These are phyloP conservation scores for Suillus placidus DNA, from an alignment of 768 basidiomycete genomes.

Conservation along the genomic window DNA sequence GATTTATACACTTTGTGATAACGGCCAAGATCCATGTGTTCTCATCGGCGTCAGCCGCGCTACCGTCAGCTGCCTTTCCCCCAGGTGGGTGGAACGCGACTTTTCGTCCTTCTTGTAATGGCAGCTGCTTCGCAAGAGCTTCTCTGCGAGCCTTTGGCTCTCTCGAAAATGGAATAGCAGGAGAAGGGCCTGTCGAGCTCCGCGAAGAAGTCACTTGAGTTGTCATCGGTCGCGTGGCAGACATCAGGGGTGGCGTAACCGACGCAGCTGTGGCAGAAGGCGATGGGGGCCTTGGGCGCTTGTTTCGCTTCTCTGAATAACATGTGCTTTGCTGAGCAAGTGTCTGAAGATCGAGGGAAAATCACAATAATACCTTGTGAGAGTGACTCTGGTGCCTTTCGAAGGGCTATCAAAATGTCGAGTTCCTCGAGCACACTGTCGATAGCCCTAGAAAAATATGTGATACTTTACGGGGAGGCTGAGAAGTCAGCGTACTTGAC, in stretches of 20 bases:
- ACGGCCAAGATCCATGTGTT: slow-evolving; percentile 80
- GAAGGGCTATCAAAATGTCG: slow-evolving; percentile 67
- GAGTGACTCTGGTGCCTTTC: slow-evolving; percentile 66
- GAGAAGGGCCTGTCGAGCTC: slow-evolving; percentile 61
- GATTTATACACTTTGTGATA: slow-evolving; percentile 67
- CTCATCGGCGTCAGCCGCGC: slow-evolving; percentile 51
- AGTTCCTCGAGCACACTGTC: slow-evolving; percentile 73
- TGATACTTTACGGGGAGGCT: slow-evolving; percentile 8
- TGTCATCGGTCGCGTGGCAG: slow-evolving; percentile 20
- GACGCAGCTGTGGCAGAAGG: slow-evolving; percentile 60
- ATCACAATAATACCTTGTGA: slow-evolving; percentile 51
- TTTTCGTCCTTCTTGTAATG: slow-evolving; percentile 72
- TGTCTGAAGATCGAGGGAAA: not conserved
- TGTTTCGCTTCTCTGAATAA: slow-evolving; percentile 68
- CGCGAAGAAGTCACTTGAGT: slow-evolving; percentile 32
- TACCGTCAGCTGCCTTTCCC: slow-evolving; percentile 52
- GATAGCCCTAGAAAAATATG: slow-evolving; percentile 54
- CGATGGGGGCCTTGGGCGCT: slow-evolving; percentile 73
- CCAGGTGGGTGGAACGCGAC: slow-evolving; percentile 79
- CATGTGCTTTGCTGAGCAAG: slow-evolving; percentile 11
- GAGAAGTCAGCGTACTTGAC: slow-evolving; percentile 49
- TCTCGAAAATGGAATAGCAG: slow-evolving; percentile 54
- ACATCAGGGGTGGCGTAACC: slow-evolving; percentile 30
- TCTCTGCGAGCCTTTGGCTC: slow-evolving; percentile 72
- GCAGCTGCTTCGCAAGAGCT: slow-evolving; percentile 59